Percentiles rank a stretch among this genome's conserved stretches.
Conservation (phyloP, 2,329 filamentous ascomycete genomes). For the Fusarium sp. region DNA sequence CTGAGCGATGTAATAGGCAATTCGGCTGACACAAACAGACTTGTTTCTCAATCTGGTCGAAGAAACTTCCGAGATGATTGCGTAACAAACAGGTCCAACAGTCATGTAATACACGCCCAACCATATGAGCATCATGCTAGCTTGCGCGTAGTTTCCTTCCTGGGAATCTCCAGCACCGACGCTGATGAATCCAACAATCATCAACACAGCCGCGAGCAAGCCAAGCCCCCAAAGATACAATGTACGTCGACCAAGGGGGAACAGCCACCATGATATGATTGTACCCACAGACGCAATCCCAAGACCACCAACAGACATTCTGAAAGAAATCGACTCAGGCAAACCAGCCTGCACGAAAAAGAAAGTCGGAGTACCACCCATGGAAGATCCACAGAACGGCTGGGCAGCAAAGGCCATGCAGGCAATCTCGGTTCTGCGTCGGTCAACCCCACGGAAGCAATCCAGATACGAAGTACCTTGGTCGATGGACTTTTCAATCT, state of each 20-base stretch:
- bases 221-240: constrained; percentile 25
- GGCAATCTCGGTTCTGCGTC: constrained; percentile 54
- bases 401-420: constrained; percentile 53
- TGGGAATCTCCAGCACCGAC: constrained; percentile 33
- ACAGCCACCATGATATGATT: constrained; percentile 24
- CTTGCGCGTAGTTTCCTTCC: constrained; percentile 39
- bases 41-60: constrained; percentile 50
- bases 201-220: background rate
- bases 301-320: constrained; percentile 27
- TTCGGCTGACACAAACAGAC: constrained; percentile 49
- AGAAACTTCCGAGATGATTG: constrained; percentile 50
- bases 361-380: constrained; percentile 55
- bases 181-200: constrained; percentile 34
- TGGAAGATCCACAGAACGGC: constrained; percentile 49
- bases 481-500: constrained; percentile 47
- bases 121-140: constrained; percentile 51
- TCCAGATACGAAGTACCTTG: constrained; percentile 49
- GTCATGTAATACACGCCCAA: constrained; percentile 50
- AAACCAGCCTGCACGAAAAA: constrained; percentile 56
- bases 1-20: constrained; percentile 31
- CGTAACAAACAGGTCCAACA: constrained; percentile 52
- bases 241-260: constrained; percentile 25
- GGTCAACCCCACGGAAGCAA: constrained; percentile 57
- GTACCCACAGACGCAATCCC: constrained; percentile 30
- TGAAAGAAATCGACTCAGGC: constrained; percentile 23